Evolutionary conservation across 1,139 yeast species (phyloP).

Genomic region (Zygosaccharomyces pseudobailii): DNA sequence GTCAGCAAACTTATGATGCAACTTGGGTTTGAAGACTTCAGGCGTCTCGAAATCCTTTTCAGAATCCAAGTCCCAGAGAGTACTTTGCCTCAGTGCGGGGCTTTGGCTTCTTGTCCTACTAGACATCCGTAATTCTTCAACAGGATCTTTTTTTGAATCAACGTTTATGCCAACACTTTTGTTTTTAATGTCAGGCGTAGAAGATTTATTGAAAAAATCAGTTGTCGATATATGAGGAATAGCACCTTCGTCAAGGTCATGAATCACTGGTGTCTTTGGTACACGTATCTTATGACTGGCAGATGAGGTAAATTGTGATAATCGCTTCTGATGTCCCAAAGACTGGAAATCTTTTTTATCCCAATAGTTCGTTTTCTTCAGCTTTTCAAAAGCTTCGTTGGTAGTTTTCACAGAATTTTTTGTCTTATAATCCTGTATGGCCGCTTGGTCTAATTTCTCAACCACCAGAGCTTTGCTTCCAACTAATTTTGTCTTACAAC

Average conservation of each 20-base stretch:
- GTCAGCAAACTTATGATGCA: slow-evolving; percentile 47
- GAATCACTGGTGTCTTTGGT: slow-evolving; percentile 1
- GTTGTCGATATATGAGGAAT: slow-evolving; percentile 2
- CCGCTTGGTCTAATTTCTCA: slow-evolving; percentile 2
- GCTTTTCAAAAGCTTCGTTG: slow-evolving; percentile 4
- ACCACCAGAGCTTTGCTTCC: slow-evolving; percentile 1
- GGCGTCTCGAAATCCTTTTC: slow-evolving; percentile 51
- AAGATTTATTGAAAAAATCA: neutral
- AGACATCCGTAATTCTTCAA: slow-evolving; percentile 4
- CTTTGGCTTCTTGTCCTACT: slow-evolving; percentile 10
- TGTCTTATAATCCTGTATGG: slow-evolving; percentile 3
- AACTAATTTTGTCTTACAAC: neutral
- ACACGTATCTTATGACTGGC: slow-evolving; percentile 5
- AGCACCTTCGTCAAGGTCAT: neutral
- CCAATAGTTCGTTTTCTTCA: slow-evolving; percentile 5
- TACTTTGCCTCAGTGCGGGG: slow-evolving; percentile 8
- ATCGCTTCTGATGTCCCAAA: slow-evolving; percentile 2
- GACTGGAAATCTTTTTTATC: slow-evolving; percentile 7
- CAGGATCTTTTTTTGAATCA: slow-evolving; percentile 3
- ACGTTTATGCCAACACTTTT: neutral
- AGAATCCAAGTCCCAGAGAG: slow-evolving; percentile 9
- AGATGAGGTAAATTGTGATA: slow-evolving; percentile 3
- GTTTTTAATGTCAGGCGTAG: neutral
- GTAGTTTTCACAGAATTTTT: neutral
- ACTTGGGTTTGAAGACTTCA: slow-evolving; percentile 52